phyloP scores from a whole-genome alignment of 2,329 filamentous ascomycete species.

The Anthostomella pinea region DNA sequence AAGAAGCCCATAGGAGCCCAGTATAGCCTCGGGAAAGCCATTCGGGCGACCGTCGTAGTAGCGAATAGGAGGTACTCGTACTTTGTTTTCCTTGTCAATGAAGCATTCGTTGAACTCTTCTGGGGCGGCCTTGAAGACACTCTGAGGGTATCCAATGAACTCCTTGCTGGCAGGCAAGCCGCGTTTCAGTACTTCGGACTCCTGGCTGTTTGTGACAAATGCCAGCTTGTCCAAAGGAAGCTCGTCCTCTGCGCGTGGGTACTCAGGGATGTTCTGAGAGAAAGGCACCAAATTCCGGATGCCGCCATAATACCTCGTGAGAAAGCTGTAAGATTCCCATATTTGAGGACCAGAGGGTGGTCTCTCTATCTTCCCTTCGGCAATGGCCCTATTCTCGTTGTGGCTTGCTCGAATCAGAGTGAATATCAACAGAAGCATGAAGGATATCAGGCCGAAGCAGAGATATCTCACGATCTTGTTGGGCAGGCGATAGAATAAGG shows the following conservation, averaged over 20 bases:
- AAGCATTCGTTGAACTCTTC: slow-evolving; percentile 72
- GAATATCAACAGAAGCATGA: slow-evolving; percentile 73
- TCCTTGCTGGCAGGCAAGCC: slow-evolving; percentile 46
- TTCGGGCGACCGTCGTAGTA: slow-evolving; percentile 75
- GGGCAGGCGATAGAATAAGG: slow-evolving; percentile 60
- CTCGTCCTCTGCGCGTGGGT: slow-evolving; percentile 66
- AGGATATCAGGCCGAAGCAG: slow-evolving; percentile 66
- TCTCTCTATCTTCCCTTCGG: slow-evolving; percentile 46
- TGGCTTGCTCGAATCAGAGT: slow-evolving; percentile 72
- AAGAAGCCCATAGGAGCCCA: slow-evolving; percentile 83
- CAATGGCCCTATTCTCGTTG: slow-evolving; percentile 62
- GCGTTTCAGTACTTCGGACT: slow-evolving; percentile 28
- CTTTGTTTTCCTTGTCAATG: slow-evolving; percentile 63
- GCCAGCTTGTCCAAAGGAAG: slow-evolving; percentile 41
- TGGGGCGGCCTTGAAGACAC: slow-evolving; percentile 33
- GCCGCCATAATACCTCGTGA: slow-evolving; percentile 88
- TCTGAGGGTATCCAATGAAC: slow-evolving; percentile 46
- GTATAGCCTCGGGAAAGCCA: slow-evolving; percentile 79
- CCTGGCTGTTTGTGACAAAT: slow-evolving; percentile 33
- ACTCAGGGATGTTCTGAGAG: slow-evolving; percentile 72
- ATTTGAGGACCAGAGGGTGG: slow-evolving; percentile 60
- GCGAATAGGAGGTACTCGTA: slow-evolving; percentile 67
- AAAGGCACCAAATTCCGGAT: slow-evolving; percentile 67
- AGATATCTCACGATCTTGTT: slow-evolving; percentile 75
- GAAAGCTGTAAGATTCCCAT: slow-evolving; percentile 84